Base-by-base conservation (phyloP, 2,329 filamentous ascomycete species). In the Monosporascus cannonballus region DNA sequence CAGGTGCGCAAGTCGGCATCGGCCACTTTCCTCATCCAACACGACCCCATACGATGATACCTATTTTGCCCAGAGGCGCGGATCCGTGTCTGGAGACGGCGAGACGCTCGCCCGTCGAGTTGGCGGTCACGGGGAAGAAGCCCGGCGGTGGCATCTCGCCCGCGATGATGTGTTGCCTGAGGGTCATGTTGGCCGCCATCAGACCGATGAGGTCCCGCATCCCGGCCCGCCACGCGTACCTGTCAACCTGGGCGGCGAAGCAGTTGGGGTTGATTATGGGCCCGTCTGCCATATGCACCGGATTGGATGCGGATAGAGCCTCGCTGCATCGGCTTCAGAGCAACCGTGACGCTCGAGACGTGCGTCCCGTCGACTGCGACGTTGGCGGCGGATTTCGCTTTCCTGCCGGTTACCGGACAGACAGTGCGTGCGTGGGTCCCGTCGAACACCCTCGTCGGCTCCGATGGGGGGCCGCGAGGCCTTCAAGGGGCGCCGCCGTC, bases 11-110 rank as follows among this genome's bases (percentile, higher is more conserved):
- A 51, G 17, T 56, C 51, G 3, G 42, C 48, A 54, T 63, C 61
- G 3, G 62, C 61, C 6, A 62, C 58, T 37, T 48, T 55, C 3
- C 57, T 55, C 55, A 61, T 61, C 2, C 56, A 22, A 18, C 41
- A 44, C 41, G 41, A 11, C 22, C 41, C 41, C 41, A 44, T 44
- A 11, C 20, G 41, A 15, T n/a, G 41, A 18, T 44, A 25, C 6
- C 3, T 44, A 20, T 44, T 44, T 9, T 22, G 22, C 8, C 41
- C 22, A 5, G 41, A 18, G 41, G 18, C 41, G 41, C 41, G 41
- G 41, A 47, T 18, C 4, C 46, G 2, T 2, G 46, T 25, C 27
- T 47, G 24, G 46, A 34, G n/a, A 4, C 34, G 15, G 15, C 46
- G 46, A 36, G n/a, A 11, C 34, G 4, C 9, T 34, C 46, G 15